phyloP scores from a whole-genome alignment of 306 rosid species.

The Prunus mira region DNA sequence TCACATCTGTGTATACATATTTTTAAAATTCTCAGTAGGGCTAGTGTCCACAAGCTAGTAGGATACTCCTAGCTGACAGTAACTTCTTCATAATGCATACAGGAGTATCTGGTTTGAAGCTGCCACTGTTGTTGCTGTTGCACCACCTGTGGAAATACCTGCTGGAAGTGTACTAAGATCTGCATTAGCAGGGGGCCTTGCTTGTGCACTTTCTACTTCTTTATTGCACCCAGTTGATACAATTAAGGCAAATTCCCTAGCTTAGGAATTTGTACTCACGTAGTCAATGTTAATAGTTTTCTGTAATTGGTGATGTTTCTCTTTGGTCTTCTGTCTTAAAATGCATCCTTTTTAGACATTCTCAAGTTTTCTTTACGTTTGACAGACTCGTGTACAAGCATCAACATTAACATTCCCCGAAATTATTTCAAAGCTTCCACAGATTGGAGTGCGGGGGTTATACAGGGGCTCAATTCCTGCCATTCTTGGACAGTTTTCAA shows the following conservation, averaged over 20 bases:
- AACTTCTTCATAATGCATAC: conserved; percentile 31
- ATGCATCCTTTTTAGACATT: conserved; percentile 1
- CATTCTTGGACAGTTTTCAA: conserved; percentile 96
- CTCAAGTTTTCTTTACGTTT: conserved; percentile 30
- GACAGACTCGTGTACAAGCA: conserved; percentile 94
- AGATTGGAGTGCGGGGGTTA: conserved; percentile 77
- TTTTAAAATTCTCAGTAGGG: background rate
- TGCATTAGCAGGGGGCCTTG: conserved; percentile 98
- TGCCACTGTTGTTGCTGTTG: conserved; percentile 98
- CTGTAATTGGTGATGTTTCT: conserved; percentile 8
- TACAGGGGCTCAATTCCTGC: conserved; percentile 98
- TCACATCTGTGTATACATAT: background rate
- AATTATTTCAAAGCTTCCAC: conserved; percentile 94
- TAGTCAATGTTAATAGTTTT: background rate
- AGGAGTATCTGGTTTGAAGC: conserved; percentile 99
- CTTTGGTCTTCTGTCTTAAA: conserved; percentile 15
- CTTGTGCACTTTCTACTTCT: conserved; percentile 92
- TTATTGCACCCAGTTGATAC: conserved; percentile 92
- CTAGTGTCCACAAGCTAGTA: background rate
- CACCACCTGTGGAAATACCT: conserved; percentile 87
- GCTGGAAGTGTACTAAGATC: conserved; percentile 96
- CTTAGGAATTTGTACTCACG: background rate
- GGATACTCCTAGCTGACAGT: conserved; percentile 17
- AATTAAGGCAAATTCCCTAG: conserved; percentile 64
- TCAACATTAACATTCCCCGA: conserved; percentile 84